A percentile compares a stretch with the other conserved stretches of the same genome.
Evolutionary conservation across 1,284 basidiomycete genomes (phyloP).

Genomic region (Xerocomus nothofagi): DNA sequence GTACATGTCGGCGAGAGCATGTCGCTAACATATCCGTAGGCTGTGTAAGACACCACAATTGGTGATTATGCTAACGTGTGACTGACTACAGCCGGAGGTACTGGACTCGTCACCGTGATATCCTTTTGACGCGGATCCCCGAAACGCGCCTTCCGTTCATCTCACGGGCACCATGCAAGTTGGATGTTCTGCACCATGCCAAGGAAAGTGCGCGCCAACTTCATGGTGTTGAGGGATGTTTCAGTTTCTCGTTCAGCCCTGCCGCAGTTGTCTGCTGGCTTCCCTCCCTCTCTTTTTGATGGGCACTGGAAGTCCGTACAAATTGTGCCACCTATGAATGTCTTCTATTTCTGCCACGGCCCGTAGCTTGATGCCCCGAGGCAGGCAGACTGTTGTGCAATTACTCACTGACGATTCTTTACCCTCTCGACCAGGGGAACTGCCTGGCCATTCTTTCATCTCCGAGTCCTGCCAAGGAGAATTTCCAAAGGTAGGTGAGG

Average conservation of each 20-base stretch:
- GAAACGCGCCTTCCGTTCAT: constrained; percentile 8
- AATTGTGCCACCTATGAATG: constrained; percentile 15
- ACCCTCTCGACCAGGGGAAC: constrained; percentile 6
- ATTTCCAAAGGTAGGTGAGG: constrained; percentile 20
- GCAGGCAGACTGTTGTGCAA: constrained; percentile 3
- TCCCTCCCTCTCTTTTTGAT: constrained; percentile 18
- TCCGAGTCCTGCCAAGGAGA: constrained; percentile 21
- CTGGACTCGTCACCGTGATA: constrained; percentile 13
- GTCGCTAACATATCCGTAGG: constrained; percentile 20
- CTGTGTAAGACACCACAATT: constrained; percentile 16
- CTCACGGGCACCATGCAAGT: constrained; percentile 7
- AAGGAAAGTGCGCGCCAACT: not conserved
- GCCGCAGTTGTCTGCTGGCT: constrained; percentile 10
- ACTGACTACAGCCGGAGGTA: constrained; percentile 7
- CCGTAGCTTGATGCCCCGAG: constrained; percentile 26
- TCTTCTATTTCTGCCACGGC: constrained; percentile 25
- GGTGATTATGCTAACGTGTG: constrained; percentile 24
- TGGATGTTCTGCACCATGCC: constrained; percentile 10
- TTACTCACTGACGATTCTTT: constrained; percentile 11
- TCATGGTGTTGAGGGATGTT: constrained; percentile 4
- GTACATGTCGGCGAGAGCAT: constrained; percentile 14
- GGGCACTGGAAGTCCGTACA: constrained; percentile 5
- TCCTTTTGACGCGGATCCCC: constrained; percentile 10
- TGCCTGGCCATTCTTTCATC: constrained; percentile 23
- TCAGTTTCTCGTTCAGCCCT: constrained; percentile 9